These are phyloP conservation scores for Phytophthora tubulina DNA, from an alignment of 352 stramenopile genomes.

Conservation along the genomic window DNA sequence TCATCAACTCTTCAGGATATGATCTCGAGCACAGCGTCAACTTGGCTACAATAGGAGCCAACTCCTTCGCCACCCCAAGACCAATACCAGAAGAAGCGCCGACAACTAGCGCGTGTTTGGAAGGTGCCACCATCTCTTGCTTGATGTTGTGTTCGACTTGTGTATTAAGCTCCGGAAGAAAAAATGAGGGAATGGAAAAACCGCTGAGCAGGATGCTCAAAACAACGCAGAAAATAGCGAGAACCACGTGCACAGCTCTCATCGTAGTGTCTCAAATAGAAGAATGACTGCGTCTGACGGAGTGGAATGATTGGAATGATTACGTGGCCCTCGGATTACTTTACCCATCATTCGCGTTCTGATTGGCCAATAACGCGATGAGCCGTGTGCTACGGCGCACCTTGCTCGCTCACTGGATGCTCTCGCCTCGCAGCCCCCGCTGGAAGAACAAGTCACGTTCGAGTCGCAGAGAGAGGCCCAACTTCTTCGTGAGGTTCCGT, in stretches of 20 bases:
- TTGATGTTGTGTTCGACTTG: constrained; percentile 29
- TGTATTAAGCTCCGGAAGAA: background rate
- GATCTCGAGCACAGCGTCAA: constrained; percentile 34
- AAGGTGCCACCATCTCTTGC: constrained; percentile 29
- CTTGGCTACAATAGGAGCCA: constrained; percentile 35
- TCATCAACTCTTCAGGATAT: constrained; percentile 15
- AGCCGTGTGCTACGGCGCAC: background rate
- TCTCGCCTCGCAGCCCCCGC: constrained; percentile 8
- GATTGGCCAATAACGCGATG: background rate
- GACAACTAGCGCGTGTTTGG: constrained; percentile 37
- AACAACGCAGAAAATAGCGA: constrained; percentile 11
- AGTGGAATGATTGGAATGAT: constrained; percentile 7
- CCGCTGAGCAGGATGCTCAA: constrained; percentile 11
- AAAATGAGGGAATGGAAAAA: constrained; percentile 10
- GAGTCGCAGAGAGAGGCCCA: constrained; percentile 33
- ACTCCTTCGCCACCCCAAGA: constrained; percentile 22
- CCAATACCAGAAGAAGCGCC: constrained; percentile 36
- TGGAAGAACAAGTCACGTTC: constrained; percentile 9
- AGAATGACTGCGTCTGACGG: constrained; percentile 16
- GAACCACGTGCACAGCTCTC: constrained; percentile 4
- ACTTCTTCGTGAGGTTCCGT: constrained; percentile 63
- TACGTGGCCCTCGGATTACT: constrained; percentile 10
- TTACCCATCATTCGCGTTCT: background rate
- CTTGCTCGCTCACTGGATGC: background rate
- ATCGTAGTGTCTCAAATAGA: constrained; percentile 6